Base-by-base conservation (phyloP, 306 rosid species). In the Dalbergia cultrata region DNA sequence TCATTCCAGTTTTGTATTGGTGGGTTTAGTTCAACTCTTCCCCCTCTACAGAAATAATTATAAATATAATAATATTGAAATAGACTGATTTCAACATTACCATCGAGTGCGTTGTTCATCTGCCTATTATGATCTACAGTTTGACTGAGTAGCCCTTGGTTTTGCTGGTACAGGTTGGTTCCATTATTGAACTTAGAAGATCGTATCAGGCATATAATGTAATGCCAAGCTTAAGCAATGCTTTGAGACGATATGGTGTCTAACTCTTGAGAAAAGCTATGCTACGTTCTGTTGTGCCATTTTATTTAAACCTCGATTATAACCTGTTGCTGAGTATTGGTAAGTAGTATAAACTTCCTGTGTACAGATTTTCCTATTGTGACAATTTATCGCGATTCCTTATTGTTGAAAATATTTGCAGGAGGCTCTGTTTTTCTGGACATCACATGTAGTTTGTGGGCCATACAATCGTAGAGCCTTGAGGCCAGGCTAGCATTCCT, bases 151-250 rank as follows among this genome's bases (percentile, higher is more conserved):
- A 61, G 70, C 69, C 70, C 44, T 88, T 82, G 74, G 49, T 87
- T 82, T 81, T 78, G 75, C 75, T 75, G 86, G 66, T 85, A 68
- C 91, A 93, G 99, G 99, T 95, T 52, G 98, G 98, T 86, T 95
- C 99, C 61, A 93, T 95, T 61, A 95, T 95, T 69, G 99, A 95
- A 82, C 94, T 95, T 8, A 87, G 99, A 90, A 89, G 99, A 89
- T 95, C 98, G 7, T 95, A 93, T 83, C 99, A 95, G 84, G 99
- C 98, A 34, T 95, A 95, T 63, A 95, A 95, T 60, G 99, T 95
- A 37, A 95, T 95, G 99, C 99, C 97, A 70, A 83, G 94, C 86
- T 88, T 93, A 80, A 95, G 99, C 88, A 93, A 89, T 74, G 98
- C 98, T 61, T 73, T 95, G 81, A 91, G 88, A 78, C 94, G 99